Conservation (phyloP, 1,284 basidiomycete species). For the Rhodotorula sp. region DNA sequence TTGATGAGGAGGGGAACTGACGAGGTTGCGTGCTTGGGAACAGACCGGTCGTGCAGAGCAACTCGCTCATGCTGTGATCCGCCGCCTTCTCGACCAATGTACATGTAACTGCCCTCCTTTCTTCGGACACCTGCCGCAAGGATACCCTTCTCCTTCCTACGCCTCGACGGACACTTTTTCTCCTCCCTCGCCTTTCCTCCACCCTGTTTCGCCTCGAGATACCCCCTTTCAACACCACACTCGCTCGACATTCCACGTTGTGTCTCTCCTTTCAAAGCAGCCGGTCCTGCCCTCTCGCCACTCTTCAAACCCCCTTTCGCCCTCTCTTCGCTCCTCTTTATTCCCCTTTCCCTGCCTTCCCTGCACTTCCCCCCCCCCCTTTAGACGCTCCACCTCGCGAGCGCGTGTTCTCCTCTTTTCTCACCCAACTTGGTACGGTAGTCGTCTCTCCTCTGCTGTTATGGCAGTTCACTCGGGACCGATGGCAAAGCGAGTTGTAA, state of each 20-base stretch:
- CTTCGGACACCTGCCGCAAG: background rate
- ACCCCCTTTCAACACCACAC: background rate
- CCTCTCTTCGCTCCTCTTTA: background rate
- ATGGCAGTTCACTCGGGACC: background rate
- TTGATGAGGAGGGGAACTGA: background rate
- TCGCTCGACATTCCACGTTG: background rate
- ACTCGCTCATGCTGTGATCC: constrained; percentile 38
- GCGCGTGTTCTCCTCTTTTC: background rate
- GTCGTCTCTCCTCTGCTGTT: background rate
- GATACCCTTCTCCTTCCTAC: background rate
- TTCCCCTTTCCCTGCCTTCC: background rate
- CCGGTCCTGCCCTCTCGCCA: too few relatives aligned
- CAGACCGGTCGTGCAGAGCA: constrained; percentile 35
- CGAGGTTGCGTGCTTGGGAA: background rate
- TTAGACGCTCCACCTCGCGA: background rate
- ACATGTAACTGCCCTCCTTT: background rate
- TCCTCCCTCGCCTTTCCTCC: background rate
- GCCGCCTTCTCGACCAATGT: background rate
- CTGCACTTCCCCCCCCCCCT: background rate
- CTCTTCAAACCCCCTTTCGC: background rate
- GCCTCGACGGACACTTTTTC: background rate
- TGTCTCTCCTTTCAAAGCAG: background rate
- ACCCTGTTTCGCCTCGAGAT: background rate
- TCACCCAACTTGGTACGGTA: background rate
- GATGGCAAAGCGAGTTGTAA: too few relatives aligned